A percentile compares a stretch with the other conserved stretches of the same genome.
These are phyloP conservation scores for Tanacetum coccineum DNA, from an alignment of 129 eudicot genomes.

Conservation along the genomic window DNA sequence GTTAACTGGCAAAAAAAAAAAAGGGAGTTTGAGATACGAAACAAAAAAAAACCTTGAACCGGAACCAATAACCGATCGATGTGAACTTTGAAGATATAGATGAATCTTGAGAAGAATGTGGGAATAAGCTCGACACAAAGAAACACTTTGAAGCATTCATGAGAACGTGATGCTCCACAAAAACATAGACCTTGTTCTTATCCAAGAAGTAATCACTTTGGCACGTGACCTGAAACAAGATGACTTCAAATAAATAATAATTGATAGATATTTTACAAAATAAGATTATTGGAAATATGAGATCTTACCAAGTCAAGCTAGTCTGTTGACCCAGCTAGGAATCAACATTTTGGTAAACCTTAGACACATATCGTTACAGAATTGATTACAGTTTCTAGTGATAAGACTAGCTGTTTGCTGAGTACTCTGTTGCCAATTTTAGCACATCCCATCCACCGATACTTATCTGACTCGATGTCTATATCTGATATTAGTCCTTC, in stretches of 20 bases:
- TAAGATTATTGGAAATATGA: slow-evolving; percentile 9
- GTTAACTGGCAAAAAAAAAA: no score
- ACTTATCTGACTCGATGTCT: no score
- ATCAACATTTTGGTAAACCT: slow-evolving; percentile 66
- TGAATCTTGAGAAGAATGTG: no score
- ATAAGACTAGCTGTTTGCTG: slow-evolving; percentile 77
- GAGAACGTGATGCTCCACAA: no score
- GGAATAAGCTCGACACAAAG: no score
- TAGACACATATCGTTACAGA: slow-evolving; percentile 74
- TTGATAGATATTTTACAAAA: no score
- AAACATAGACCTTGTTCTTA: no score
- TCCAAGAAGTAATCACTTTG: slow-evolving; percentile 79
- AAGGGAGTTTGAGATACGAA: background rate
- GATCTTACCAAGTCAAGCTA: slow-evolving; percentile 84
- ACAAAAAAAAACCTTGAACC: slow-evolving; percentile 59
- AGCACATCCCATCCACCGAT: no score
- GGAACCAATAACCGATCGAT: slow-evolving; percentile 78
- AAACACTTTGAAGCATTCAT: no score
- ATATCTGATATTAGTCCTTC: no score
- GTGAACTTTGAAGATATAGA: slow-evolving; percentile 77
- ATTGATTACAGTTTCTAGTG: slow-evolving; percentile 84
- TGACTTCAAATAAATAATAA: slow-evolving; percentile 5
- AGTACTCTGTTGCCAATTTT: slow-evolving; percentile 61
- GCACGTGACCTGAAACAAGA: slow-evolving; percentile 69
- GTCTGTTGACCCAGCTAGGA: slow-evolving; percentile 91